Evolutionary conservation across 148 eudicot genomes (phyloP).

Genomic region (Rhododendron ovatum): DNA sequence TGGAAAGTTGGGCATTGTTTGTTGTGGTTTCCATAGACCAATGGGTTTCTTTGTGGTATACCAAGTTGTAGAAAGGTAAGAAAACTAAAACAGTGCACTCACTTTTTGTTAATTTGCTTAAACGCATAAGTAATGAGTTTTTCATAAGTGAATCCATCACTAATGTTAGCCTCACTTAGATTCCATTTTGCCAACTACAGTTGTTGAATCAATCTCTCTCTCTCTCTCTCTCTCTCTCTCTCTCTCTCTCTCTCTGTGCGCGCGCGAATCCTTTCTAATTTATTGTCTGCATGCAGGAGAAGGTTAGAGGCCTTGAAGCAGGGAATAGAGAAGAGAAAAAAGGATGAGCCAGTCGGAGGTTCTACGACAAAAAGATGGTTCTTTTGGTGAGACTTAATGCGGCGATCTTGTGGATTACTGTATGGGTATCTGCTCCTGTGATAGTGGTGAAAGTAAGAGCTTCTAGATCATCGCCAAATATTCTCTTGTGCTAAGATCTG

Average conservation of each 20-base stretch:
- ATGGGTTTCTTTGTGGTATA: not conserved
- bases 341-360: conserved; percentile 38
- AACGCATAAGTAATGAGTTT: not conserved
- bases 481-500: not conserved
- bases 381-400: conserved; percentile 41
- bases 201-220: not conserved
- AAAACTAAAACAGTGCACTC: not conserved
- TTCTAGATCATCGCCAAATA: not conserved
- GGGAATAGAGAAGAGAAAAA: conserved; percentile 71
- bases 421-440: not conserved
- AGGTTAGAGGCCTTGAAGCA: conserved; percentile 72
- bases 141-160: not conserved
- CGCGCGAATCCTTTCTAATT: not conserved
- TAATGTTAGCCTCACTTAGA: not conserved
- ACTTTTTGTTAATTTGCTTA: not conserved
- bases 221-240: not conserved
- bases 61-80: not conserved
- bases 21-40: not conserved
- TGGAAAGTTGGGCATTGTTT: not conserved
- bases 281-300: conserved; percentile 36
- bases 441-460: not conserved
- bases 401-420: not conserved
- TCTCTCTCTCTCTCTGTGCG: not conserved
- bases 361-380: conserved; percentile 57
- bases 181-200: not conserved